phyloP scores from a whole-genome alignment of 73 alveolate genomes.

The Paramecium caudatum region DNA sequence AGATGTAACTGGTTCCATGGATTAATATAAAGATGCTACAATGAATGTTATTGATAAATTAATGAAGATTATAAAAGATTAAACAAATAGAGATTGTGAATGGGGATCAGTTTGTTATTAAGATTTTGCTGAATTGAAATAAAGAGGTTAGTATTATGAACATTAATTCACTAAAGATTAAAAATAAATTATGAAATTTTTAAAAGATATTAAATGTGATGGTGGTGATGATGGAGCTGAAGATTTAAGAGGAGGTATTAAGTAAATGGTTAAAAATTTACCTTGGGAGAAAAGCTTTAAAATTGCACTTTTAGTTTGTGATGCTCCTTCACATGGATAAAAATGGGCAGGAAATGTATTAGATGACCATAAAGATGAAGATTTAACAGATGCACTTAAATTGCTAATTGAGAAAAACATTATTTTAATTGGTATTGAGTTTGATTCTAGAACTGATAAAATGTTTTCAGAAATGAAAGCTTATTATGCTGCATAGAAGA shows the following conservation, averaged over 20 bases:
- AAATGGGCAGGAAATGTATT: slow-evolving; percentile 44
- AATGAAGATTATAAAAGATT: neutral
- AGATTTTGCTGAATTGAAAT: slow-evolving; percentile 52
- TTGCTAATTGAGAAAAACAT: slow-evolving; percentile 20
- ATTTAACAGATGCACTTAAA: slow-evolving; percentile 28
- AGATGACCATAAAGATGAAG: slow-evolving; percentile 48
- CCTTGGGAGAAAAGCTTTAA: slow-evolving; percentile 52
- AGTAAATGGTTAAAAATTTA: neutral
- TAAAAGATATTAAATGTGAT: slow-evolving; percentile 14
- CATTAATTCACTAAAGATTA: neutral
- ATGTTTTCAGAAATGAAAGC: slow-evolving; percentile 45
- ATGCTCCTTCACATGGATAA: slow-evolving; percentile 61
- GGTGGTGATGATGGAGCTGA: slow-evolving; percentile 72
- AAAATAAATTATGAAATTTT: neutral
- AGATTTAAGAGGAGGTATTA: slow-evolving; percentile 49
- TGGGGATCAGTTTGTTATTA: slow-evolving; percentile 57
- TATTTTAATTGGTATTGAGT: slow-evolving; percentile 21
- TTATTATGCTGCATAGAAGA: neutral
- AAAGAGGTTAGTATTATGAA: neutral
- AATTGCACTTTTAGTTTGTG: slow-evolving; percentile 6
- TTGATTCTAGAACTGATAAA: neutral
- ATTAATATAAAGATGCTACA: slow-evolving; percentile 19
- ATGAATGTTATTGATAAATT: slow-evolving; percentile 2
- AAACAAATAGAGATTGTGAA: slow-evolving; percentile 28
- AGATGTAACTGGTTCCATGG: slow-evolving; percentile 27